Conservation (phyloP, 805 yeast species). For the Pichia rugopelliculosa region DNA sequence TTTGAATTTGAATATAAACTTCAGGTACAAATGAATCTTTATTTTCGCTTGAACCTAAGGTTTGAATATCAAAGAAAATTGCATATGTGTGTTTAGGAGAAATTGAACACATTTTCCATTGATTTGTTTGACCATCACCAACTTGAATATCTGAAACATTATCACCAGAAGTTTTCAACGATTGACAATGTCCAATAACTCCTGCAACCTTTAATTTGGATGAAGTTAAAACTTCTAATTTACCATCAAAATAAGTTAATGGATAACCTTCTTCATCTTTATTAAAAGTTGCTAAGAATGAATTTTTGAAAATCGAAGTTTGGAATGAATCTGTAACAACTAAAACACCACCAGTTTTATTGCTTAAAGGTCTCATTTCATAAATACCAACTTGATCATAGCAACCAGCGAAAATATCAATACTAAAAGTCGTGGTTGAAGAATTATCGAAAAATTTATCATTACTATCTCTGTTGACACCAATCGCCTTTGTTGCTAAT, state of each 20-base stretch:
- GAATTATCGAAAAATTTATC: conserved; percentile 31
- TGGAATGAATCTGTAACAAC: conserved; percentile 89
- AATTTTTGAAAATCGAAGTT: conserved; percentile 89
- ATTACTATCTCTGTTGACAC: conserved; percentile 30
- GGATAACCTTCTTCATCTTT: conserved; percentile 85
- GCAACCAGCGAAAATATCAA: conserved; percentile 91
- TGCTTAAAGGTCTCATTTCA: conserved; percentile 84
- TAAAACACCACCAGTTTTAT: conserved; percentile 84
- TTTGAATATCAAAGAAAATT: conserved; percentile 75
- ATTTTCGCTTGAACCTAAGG: conserved; percentile 40
- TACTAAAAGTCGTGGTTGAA: conserved; percentile 59
- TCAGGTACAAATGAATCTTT: conserved; percentile 30
- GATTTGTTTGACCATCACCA: conserved; percentile 88
- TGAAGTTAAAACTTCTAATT: conserved; percentile 79
- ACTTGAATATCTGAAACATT: conserved; percentile 88
- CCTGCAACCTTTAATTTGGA: conserved; percentile 87
- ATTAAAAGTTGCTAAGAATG: conserved; percentile 77
- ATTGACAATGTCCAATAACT: conserved; percentile 85
- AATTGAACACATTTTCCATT: conserved; percentile 78
- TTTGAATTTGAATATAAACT: conserved; percentile 62
- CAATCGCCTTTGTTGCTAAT: conserved; percentile 64
- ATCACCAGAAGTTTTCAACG: conserved; percentile 56
- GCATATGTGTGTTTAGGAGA: conserved; percentile 88
- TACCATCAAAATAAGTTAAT: conserved; percentile 85
- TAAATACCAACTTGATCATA: conserved; percentile 93